Evolutionary conservation across 2,329 filamentous ascomycete species (phyloP), one percentile per base, ranked within the genome.

Genomic region (Scytalidium sp.): DNA sequence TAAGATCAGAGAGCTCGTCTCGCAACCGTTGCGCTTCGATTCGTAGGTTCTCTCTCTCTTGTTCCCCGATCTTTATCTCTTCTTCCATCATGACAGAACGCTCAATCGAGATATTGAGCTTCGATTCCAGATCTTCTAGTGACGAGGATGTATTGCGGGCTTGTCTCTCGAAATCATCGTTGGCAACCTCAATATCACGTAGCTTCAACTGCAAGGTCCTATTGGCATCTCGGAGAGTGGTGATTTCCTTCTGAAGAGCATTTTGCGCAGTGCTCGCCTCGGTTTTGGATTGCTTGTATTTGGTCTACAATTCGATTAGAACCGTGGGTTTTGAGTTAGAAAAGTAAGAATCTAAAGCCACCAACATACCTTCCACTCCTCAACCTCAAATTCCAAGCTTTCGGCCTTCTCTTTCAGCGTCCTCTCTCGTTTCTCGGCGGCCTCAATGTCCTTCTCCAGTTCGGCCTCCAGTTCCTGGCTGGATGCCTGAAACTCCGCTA

Each of bases 91-190:
- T 83, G 21, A 99, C 94, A 9, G 81, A 85, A 47, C 93, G 80
- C 72, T 99, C 94, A 60, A 99, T 95, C 3, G 92, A 84, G 50
- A 95, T 83, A 67, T 97, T 97, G 70, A 94, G 97, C 70, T 97
- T 99, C 55, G 88, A 93, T 71, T 99, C 94, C 69, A 99, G 78
- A 65, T 99, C 94, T 71, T 99, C 94, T 54, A 97, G 81, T 45
- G 93, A 97, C 41, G 92, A 97, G 29, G 90, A 92, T 22, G 93
- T 97, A 70, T 97, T 94, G 60, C 94, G 85, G 59, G 94, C 93
- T 73, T 97, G 93, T 58, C 91, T 85, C 75, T 99, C 94, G 66
- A 93, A 97, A 70, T 99, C 94, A 75, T 99, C 94, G 72, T 97
- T 99, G 67, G 89, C 90, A 49, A 99, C 94, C 71, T 99, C 94